Base-by-base conservation (phyloP, 495 filamentous ascomycete species). In the Zalerion maritima region DNA sequence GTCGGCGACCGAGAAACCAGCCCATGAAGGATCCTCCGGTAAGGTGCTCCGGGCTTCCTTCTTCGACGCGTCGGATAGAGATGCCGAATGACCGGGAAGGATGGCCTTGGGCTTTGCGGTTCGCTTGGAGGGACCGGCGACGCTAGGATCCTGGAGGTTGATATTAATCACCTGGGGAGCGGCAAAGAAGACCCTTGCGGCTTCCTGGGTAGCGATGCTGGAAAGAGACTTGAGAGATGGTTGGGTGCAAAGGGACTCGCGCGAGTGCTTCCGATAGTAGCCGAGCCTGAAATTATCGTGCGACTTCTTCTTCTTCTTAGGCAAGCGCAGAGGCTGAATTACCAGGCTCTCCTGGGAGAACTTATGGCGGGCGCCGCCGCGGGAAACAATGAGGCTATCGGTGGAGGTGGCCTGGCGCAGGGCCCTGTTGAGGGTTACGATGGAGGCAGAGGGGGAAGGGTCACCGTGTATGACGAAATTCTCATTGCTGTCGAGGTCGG, bases 301-400 rank as follows among this genome's bases (percentile, higher is more conserved):
- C n/a, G 62, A 62, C 19, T 35, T 21, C 14, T 29, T 20, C 12
- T 35, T 45, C 38, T 47, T 52, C 44, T 56, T 53, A 36, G 49
- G 38, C 6, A 55, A 51, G 18, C 55, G 44, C 8, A 71, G 40
- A 3, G 67, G 64, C 9, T 61, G 57, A n/a, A 71, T 58, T 6
- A 58, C 37, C 17, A 71, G 50, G 26, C 64, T 69, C 32, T 69
- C 65, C 29, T 64, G 62, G 4, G 67, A 71, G 45, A 69, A 69
- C 19, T 48, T 50, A n/a, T 50, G 45, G 5, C 50, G 49, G 2
- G n/a, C 43, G 34, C 14, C 45, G 42, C 6, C 35, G 49, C 10
- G 36, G n/a, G n/a, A n/a, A n/a, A n/a, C n/a, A n/a, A n/a, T 15
- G 22, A 50, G 45, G 14, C 49, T 44, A 12, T 45, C 41, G 41